Evolutionary conservation across 208 protist genomes (phyloP).

Genomic region (Acanthamoeba culbertsoni): DNA sequence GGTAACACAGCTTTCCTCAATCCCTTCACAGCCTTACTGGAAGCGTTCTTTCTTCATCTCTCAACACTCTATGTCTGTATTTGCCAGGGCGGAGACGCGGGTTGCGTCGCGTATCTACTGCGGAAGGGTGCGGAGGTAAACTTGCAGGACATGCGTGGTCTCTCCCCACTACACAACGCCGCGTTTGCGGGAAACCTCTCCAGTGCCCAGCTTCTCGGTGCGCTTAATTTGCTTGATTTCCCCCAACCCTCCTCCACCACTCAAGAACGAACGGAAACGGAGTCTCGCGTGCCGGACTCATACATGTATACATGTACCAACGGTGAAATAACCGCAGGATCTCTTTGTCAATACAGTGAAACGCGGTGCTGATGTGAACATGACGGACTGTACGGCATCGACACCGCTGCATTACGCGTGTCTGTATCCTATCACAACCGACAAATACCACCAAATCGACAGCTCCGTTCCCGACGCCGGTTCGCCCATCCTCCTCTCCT

Average conservation of each 20-base stretch:
- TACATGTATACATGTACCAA: not conserved
- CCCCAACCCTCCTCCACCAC: not conserved
- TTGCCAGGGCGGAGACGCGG: not conserved
- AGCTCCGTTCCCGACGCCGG: not conserved
- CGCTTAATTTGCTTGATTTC: not conserved
- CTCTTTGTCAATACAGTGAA: not conserved
- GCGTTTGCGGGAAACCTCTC: not conserved
- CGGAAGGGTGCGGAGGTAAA: conserved; percentile 8
- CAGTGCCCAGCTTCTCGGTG: not conserved
- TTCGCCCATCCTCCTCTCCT: not conserved
- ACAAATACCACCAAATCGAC: not conserved
- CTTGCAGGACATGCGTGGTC: not conserved
- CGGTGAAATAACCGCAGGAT: not conserved
- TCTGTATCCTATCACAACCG: not conserved
- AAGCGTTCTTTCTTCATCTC: not conserved
- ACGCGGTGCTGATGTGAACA: conserved; percentile 26
- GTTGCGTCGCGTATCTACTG: not conserved
- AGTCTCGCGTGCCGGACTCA: too few relatives aligned
- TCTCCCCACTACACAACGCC: conserved; percentile 6
- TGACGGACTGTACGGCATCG: not conserved
- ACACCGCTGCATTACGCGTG: conserved; percentile 38
- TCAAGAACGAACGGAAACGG: not conserved
- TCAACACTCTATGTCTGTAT: not conserved
- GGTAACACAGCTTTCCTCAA: not conserved
- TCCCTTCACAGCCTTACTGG: too few relatives aligned